These are phyloP conservation scores for Trichoderma oligosporum DNA, from an alignment of 2,329 filamentous ascomycete species.

Conservation along the genomic window DNA sequence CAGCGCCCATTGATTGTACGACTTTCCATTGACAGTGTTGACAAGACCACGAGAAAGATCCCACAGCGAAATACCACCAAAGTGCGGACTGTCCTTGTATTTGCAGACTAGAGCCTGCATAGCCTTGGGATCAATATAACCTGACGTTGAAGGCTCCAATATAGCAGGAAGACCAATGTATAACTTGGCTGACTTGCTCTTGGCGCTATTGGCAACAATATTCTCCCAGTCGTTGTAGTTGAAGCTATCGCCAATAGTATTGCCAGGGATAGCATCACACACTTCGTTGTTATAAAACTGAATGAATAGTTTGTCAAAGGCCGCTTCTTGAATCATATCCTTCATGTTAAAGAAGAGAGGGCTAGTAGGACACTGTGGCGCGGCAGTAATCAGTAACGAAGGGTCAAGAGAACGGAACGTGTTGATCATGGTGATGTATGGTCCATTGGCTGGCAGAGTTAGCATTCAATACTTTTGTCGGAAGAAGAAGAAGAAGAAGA, in stretches of 20 bases:
- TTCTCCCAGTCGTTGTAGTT: constrained; percentile 44
- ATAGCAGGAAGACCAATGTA: constrained; percentile 43
- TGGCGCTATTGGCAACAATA: constrained; percentile 32
- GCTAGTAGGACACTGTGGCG: constrained; percentile 42
- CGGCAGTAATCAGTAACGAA: constrained; percentile 39
- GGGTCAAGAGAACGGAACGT: constrained; percentile 33
- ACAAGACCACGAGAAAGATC: constrained; percentile 37
- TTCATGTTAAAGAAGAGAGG: constrained; percentile 32
- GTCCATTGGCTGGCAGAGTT: constrained; percentile 29
- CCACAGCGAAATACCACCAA: constrained; percentile 47
- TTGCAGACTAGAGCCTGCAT: constrained; percentile 39
- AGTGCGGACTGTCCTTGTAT: constrained; percentile 36
- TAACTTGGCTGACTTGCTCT: constrained; percentile 42
- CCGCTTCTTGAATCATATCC: constrained; percentile 38
- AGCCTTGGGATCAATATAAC: constrained; percentile 35
- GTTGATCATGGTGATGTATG: constrained; percentile 40
- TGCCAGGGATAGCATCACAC: constrained; percentile 36
- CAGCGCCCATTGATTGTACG: constrained; percentile 36
- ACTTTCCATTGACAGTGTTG: constrained; percentile 34
- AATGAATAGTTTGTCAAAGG: constrained; percentile 44
- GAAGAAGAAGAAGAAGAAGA: neutral
- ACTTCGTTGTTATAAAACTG: constrained; percentile 49
- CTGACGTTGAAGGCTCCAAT: constrained; percentile 26
- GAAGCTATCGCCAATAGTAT: constrained; percentile 33
- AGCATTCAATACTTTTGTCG: neutral